A percentile compares a stretch with the other conserved stretches of the same genome.
phyloP scores from a whole-genome alignment of 73 alveolate species.

The Uronychia binucleata region DNA sequence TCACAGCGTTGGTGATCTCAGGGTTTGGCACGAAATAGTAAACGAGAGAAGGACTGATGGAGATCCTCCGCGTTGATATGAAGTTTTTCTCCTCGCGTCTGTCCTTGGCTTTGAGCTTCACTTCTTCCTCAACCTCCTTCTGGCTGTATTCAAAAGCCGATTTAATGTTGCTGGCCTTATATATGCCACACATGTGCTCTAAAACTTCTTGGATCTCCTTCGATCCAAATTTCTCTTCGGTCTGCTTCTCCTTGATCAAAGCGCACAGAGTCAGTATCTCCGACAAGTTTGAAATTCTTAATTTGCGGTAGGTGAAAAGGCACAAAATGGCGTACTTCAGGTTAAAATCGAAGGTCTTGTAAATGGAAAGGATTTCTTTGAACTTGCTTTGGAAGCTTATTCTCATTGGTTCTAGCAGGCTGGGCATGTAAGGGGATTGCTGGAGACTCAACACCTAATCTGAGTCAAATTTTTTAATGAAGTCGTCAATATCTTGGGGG shows the following conservation, averaged over 20 bases:
- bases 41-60: conserved; percentile 33
- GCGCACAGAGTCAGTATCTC: neutral
- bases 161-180: too few relatives aligned
- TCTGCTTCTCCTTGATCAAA: neutral
- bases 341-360: neutral
- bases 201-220: neutral
- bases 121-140: neutral
- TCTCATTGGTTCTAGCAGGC: neutral
- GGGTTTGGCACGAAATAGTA: conserved; percentile 15
- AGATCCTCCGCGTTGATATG: conserved; percentile 13
- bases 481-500: neutral
- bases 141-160: too few relatives aligned
- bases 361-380: too few relatives aligned
- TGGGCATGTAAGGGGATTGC: neutral
- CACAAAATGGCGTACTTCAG: neutral
- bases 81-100: neutral
- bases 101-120: neutral
- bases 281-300: neutral
- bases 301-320: neutral
- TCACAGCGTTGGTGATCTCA: conserved; percentile 53
- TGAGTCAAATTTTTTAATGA: neutral
- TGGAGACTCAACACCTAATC: neutral
- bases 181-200: neutral
- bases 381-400: neutral
- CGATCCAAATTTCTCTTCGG: neutral